A percentile compares a stretch with the other conserved stretches of the same genome.
These are phyloP conservation scores for Sarcodon sp. DNA, from an alignment of 768 basidiomycete genomes.

Conservation along the genomic window DNA sequence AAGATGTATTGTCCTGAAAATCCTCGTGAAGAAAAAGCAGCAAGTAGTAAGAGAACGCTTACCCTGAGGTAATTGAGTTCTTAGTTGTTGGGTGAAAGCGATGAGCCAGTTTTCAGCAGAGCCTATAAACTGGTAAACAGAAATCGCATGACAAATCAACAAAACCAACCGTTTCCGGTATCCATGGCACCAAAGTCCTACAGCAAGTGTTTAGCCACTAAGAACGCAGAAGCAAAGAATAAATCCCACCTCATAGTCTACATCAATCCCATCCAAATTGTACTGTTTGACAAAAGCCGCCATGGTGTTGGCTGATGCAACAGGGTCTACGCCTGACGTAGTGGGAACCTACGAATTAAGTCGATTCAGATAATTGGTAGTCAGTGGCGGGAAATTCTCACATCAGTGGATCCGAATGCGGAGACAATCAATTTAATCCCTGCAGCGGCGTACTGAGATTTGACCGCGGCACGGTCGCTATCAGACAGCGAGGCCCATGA, in stretches of 20 bases:
- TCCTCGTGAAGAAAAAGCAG: not conserved
- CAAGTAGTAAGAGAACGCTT: not conserved
- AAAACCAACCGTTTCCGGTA: conserved; percentile 13
- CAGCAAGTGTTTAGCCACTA: not conserved
- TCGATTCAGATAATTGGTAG: not conserved
- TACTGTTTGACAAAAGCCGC: conserved; percentile 33
- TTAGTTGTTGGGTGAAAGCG: conserved; percentile 22
- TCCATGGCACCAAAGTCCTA: conserved; percentile 55
- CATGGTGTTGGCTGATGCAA: conserved; percentile 25
- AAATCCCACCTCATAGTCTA: conserved; percentile 32
- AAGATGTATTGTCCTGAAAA: conserved; percentile 18
- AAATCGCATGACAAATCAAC: too few relatives aligned
- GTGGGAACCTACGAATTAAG: conserved; percentile 19
- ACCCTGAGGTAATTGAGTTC: conserved; percentile 19
- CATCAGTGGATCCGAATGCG: conserved; percentile 41
- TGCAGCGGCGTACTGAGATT: conserved; percentile 40
- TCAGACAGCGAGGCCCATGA: conserved; percentile 38
- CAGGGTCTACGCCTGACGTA: conserved; percentile 24
- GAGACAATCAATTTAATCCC: conserved; percentile 55
- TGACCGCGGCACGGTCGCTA: conserved; percentile 31
- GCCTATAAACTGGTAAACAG: conserved; percentile 17
- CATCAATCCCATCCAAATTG: conserved; percentile 35
- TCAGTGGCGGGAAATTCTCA: not conserved
- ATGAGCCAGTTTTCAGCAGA: conserved; percentile 35
- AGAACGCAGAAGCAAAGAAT: not conserved